Percentiles rank a stretch among this genome's conserved stretches.
These are phyloP conservation scores for Sporothrix phasma DNA, from an alignment of 2,329 filamentous ascomycete species.

Conservation along the genomic window DNA sequence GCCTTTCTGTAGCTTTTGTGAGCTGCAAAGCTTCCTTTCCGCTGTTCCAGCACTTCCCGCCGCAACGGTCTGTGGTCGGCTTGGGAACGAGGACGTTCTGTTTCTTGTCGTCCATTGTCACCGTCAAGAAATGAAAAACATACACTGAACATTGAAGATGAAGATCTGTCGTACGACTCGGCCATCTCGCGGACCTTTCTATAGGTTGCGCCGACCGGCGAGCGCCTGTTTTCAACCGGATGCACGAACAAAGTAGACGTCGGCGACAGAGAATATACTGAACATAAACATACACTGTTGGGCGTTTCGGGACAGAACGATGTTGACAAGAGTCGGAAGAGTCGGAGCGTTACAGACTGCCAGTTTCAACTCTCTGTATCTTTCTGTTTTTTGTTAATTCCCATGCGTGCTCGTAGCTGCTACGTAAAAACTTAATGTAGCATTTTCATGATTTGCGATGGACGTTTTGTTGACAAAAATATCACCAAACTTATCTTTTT, in stretches of 20 bases:
- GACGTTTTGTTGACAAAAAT: too few relatives aligned
- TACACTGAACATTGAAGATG: background rate
- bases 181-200: background rate
- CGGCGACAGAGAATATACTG: background rate
- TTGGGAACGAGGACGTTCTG: constrained; percentile 6
- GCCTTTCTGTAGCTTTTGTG: background rate
- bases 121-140: background rate
- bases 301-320: too few relatives aligned
- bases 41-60: background rate
- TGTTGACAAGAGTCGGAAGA: too few relatives aligned
- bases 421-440: too few relatives aligned
- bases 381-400: too few relatives aligned
- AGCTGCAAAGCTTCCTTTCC: background rate
- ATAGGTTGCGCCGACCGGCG: too few relatives aligned
- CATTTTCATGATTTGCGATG: too few relatives aligned
- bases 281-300: too few relatives aligned
- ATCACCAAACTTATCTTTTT: too few relatives aligned
- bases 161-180: background rate
- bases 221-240: background rate
- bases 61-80: background rate
- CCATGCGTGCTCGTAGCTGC: too few relatives aligned
- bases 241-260: background rate
- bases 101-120: background rate
- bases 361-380: too few relatives aligned
- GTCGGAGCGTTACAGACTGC: too few relatives aligned